Conservation (phyloP, 2,329 filamentous ascomycete species). For the Byssothecium circinans region DNA sequence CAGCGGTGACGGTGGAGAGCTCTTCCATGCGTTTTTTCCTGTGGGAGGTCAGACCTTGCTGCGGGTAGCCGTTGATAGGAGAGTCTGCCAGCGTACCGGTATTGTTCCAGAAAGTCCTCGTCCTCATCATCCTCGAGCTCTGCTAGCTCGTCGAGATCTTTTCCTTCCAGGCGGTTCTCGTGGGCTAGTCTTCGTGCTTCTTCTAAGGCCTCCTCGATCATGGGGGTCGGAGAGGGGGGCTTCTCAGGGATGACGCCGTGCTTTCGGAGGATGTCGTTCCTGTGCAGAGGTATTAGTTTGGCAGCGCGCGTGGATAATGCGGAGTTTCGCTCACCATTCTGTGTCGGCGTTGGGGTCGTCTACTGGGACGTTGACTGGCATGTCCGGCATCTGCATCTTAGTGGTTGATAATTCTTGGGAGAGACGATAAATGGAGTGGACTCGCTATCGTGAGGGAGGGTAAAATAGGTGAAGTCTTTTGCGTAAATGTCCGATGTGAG, state of each 20-base stretch:
- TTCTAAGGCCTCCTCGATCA: conserved; percentile 91
- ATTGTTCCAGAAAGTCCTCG: conserved; percentile 84
- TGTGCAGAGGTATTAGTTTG: conserved; percentile 44
- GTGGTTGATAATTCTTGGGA: too few species aligned
- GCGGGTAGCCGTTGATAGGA: not conserved
- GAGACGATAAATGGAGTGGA: too few species aligned
- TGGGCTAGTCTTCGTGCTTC: conserved; percentile 83
- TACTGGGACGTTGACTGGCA: conserved; percentile 76
- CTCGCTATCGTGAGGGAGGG: too few species aligned
- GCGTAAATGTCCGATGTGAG: not conserved
- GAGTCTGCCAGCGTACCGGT: conserved; percentile 56
- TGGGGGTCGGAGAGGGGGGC: conserved; percentile 88
- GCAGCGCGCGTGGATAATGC: not conserved
- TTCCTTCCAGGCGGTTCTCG: conserved; percentile 90
- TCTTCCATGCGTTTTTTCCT: conserved; percentile 83
- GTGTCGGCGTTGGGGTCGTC: conserved; percentile 96
- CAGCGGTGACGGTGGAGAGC: conserved; percentile 71
- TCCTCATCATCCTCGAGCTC: conserved; percentile 96
- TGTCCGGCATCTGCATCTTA: conserved; percentile 50
- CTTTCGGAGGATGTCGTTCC: conserved; percentile 98
- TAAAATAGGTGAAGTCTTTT: not conserved
- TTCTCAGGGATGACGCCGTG: conserved; percentile 98
- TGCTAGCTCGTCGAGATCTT: conserved; percentile 89
- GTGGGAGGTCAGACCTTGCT: not conserved
- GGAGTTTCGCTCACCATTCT: conserved; percentile 71